phyloP scores from a whole-genome alignment of 2,329 filamentous ascomycete genomes.

The Aspergillus flavus region DNA sequence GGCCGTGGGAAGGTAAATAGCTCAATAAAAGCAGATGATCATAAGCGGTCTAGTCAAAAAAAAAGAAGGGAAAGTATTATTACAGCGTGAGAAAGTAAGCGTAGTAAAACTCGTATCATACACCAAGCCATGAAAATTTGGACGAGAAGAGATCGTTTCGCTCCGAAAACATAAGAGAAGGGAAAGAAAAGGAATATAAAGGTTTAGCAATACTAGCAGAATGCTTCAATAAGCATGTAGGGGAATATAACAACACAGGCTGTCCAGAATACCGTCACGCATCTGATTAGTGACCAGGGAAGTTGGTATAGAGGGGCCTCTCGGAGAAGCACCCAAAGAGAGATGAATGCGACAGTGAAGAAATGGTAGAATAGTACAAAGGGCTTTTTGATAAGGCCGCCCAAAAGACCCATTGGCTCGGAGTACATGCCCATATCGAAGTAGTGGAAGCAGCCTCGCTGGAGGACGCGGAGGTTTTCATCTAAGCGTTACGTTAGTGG shows the following conservation, averaged over 20 bases:
- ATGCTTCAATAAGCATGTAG: constrained; percentile 72
- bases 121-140: background rate
- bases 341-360: constrained; percentile 87
- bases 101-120: constrained; percentile 4
- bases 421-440: constrained; percentile 76
- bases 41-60: background rate
- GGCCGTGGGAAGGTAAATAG: background rate
- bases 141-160: constrained; percentile 2
- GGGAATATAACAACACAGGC: constrained; percentile 82
- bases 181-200: background rate
- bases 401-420: constrained; percentile 79
- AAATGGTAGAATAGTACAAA: constrained; percentile 86
- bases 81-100: constrained; percentile 1
- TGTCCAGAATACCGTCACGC: constrained; percentile 73
- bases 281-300: constrained; percentile 67
- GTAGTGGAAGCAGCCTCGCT: constrained; percentile 89
- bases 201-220: constrained; percentile 31
- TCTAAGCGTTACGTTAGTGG: constrained; percentile 44
- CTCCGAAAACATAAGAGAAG: background rate
- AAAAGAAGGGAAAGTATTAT: background rate
- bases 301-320: constrained; percentile 57
- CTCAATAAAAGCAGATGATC: background rate
- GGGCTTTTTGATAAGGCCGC: constrained; percentile 77
- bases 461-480: constrained; percentile 74
- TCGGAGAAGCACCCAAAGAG: constrained; percentile 71